phyloP scores from a whole-genome alignment of 2,329 filamentous ascomycete genomes.

The Arthrobotrys musiformis region DNA sequence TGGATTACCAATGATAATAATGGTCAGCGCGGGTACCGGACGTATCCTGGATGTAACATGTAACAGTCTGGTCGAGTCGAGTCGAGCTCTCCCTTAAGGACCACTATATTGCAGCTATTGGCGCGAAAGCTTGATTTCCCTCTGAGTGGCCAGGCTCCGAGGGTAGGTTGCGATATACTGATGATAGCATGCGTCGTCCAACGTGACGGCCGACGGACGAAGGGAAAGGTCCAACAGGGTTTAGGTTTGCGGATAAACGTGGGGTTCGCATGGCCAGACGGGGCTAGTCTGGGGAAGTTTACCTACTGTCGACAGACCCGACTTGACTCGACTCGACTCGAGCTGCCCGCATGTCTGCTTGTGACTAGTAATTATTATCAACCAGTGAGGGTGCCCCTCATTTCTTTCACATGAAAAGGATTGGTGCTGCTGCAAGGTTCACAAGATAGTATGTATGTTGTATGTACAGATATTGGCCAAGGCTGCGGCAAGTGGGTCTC shows the following conservation, averaged over 20 bases:
- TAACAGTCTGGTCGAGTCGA: no score
- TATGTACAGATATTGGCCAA: no score
- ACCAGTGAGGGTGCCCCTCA: neutral
- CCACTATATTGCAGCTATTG: slow-evolving; percentile 16
- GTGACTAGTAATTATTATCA: no score
- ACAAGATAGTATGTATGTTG: no score
- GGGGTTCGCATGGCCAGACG: slow-evolving; percentile 34
- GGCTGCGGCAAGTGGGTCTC: slow-evolving; percentile 43
- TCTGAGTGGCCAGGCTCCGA: slow-evolving; percentile 17
- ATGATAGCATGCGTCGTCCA: slow-evolving; percentile 20
- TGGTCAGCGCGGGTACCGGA: neutral
- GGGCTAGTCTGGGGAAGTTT: slow-evolving; percentile 15
- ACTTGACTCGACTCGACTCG: slow-evolving; percentile 6
- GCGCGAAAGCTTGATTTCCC: slow-evolving; percentile 21
- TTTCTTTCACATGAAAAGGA: slow-evolving; percentile 42
- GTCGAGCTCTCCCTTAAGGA: slow-evolving; percentile 17
- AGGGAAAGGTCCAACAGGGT: slow-evolving; percentile 39
- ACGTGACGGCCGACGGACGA: slow-evolving; percentile 47
- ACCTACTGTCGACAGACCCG: neutral
- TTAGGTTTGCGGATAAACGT: slow-evolving; percentile 51
- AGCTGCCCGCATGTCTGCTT: slow-evolving; percentile 7
- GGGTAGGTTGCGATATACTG: slow-evolving; percentile 23
- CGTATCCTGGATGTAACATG: slow-evolving; percentile 14
- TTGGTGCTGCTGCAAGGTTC: slow-evolving; percentile 24
- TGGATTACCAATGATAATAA: slow-evolving; percentile 35